A percentile compares a stretch with the other conserved stretches of the same genome.
These are phyloP conservation scores for Lyophyllum atratum DNA, from an alignment of 768 basidiomycete species.

Conservation along the genomic window DNA sequence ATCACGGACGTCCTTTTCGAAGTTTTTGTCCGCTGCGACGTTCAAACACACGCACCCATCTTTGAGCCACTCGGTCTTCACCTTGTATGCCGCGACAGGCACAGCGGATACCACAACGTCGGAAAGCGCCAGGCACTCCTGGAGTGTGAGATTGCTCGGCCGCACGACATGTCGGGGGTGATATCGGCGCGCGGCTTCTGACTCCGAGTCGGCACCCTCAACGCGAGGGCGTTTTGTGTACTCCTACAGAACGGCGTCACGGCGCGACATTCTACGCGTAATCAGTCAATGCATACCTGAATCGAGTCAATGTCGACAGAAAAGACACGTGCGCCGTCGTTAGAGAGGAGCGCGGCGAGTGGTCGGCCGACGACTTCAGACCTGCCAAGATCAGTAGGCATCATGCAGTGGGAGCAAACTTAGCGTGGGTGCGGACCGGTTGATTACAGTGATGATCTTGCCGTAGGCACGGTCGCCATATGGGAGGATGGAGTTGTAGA, in stretches of 20 bases:
- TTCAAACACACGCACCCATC: conserved; percentile 94
- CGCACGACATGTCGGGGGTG: conserved; percentile 85
- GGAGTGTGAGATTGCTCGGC: conserved; percentile 64
- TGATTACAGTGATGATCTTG: conserved; percentile 91
- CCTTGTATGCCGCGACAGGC: conserved; percentile 80
- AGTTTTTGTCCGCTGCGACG: conserved; percentile 95
- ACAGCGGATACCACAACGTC: conserved; percentile 97
- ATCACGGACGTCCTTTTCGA: conserved; percentile 88
- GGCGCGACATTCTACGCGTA: background rate
- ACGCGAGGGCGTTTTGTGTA: conserved; percentile 87
- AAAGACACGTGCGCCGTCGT: conserved; percentile 95
- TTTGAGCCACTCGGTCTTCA: conserved; percentile 87
- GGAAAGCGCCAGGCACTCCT: conserved; percentile 80
- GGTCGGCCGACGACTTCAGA: conserved; percentile 98
- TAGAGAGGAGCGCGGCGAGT: conserved; percentile 91
- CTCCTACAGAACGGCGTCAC: conserved; percentile 45
- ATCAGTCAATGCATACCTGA: conserved; percentile 47
- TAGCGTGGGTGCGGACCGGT: conserved; percentile 57
- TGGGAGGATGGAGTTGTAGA: conserved; percentile 89
- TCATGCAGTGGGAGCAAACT: background rate
- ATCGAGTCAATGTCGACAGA: conserved; percentile 96
- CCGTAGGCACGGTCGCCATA: conserved; percentile 97
- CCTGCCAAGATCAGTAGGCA: conserved; percentile 38
- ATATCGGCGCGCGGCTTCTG: conserved; percentile 52
- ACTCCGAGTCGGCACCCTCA: conserved; percentile 33